Evolutionary conservation across 2,329 filamentous ascomycete species (phyloP).

Genomic region (Fusarium sp.): DNA sequence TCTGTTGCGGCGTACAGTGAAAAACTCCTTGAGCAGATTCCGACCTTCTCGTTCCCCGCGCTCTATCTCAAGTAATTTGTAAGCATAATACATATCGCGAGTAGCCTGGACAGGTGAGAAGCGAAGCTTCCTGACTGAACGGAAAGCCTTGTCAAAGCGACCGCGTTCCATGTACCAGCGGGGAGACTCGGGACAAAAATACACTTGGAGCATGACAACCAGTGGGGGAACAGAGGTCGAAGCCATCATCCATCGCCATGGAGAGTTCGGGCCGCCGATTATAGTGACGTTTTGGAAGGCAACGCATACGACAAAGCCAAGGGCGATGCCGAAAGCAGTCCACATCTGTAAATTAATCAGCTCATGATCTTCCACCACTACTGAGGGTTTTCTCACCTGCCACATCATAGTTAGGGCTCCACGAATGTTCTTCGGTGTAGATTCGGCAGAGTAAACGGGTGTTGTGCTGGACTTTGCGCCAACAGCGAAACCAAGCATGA

Average conservation of each 20-base stretch:
- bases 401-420: constrained; percentile 53
- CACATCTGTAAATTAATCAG: constrained; percentile 29
- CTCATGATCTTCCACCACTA: rapidly evolving
- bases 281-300: constrained; percentile 44
- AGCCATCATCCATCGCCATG: constrained; percentile 54
- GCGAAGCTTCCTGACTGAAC: constrained; percentile 56
- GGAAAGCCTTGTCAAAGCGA: constrained; percentile 55
- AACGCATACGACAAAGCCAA: constrained; percentile 52
- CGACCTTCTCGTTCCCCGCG: constrained; percentile 41
- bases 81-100: constrained; percentile 61
- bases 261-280: constrained; percentile 47
- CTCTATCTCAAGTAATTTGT: constrained; percentile 50
- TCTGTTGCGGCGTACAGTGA: constrained; percentile 49
- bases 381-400: constrained; percentile 25
- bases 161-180: constrained; percentile 64
- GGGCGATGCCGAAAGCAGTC: constrained; percentile 50
- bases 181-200: constrained; percentile 63
- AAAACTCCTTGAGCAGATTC: constrained; percentile 49
- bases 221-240: constrained; percentile 64
- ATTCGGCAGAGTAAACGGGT: constrained; percentile 50
- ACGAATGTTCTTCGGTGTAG: constrained; percentile 51
- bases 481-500: constrained; percentile 50
- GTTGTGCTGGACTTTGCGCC: constrained; percentile 50
- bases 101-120: constrained; percentile 59
- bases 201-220: constrained; percentile 61